phyloP scores from a whole-genome alignment of 139 green algal genomes.

The Ulvella scutata region DNA sequence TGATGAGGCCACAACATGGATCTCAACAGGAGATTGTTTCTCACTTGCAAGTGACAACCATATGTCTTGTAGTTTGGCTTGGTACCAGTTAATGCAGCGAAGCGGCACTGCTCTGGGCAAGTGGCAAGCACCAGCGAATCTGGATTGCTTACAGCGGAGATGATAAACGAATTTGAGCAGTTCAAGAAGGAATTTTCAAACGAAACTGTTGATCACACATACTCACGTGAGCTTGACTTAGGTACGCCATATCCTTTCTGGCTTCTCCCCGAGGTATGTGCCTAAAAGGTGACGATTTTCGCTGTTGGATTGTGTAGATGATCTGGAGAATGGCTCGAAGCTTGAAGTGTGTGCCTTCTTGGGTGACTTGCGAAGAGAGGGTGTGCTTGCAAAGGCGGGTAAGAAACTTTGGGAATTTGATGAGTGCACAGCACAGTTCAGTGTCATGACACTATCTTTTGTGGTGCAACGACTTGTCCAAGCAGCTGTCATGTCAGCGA shows the following conservation, averaged over 20 bases:
- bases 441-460: too few species aligned
- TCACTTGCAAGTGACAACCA: not conserved
- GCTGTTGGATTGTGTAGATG: not conserved
- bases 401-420: not conserved
- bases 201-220: not conserved
- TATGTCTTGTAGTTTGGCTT: not conserved
- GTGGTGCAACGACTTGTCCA: too few species aligned
- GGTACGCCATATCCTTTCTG: not conserved
- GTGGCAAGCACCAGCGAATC: too few species aligned
- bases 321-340: not conserved
- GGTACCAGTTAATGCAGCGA: not conserved
- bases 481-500: too few species aligned
- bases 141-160: not conserved
- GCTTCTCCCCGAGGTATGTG: not conserved
- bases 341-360: not conserved
- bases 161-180: not conserved
- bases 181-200: not conserved
- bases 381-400: not conserved
- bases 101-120: not conserved
- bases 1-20: not conserved
- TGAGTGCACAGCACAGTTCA: too few species aligned
- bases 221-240: not conserved
- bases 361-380: not conserved
- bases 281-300: not conserved
- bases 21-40: not conserved